phyloP scores from a whole-genome alignment of 176 grass and related monocot genomes.

The Juncus inflexus region DNA sequence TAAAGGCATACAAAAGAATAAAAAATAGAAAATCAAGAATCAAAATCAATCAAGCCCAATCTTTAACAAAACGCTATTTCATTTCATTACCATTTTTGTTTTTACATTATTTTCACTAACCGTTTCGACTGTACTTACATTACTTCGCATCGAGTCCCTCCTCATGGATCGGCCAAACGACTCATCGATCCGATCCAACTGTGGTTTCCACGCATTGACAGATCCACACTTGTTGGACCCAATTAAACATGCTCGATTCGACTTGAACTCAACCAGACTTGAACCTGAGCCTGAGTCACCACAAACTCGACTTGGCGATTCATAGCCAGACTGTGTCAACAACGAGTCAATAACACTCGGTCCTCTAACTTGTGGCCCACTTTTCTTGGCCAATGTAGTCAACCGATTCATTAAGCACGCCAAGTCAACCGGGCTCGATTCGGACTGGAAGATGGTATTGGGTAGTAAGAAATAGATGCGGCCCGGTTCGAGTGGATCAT shows the following conservation, averaged over 20 bases:
- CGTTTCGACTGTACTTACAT: not conserved
- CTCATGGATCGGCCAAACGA: slow-evolving; percentile 45
- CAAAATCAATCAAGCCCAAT: too few relatives aligned
- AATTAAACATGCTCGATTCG: not conserved
- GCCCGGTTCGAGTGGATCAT: slow-evolving; percentile 66
- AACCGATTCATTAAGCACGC: slow-evolving; percentile 84
- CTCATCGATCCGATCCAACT: slow-evolving; percentile 70
- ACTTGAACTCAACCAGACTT: not conserved
- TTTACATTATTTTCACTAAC: slow-evolving; percentile 18
- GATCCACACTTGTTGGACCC: not conserved
- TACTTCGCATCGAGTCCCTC: slow-evolving; percentile 37
- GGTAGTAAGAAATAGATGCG: slow-evolving; percentile 88
- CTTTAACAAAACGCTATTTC: too few relatives aligned
- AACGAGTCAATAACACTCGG: slow-evolving; percentile 45
- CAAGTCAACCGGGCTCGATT: slow-evolving; percentile 77
- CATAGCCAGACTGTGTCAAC: slow-evolving; percentile 11
- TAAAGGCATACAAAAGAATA: too few relatives aligned
- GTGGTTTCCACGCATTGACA: slow-evolving; percentile 42
- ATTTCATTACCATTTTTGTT: not conserved
- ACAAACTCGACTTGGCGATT: slow-evolving; percentile 5
- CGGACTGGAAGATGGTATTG: slow-evolving; percentile 59
- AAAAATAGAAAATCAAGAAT: too few relatives aligned
- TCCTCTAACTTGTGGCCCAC: slow-evolving; percentile 4
- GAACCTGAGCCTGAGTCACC: not conserved
- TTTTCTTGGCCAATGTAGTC: slow-evolving; percentile 48